A percentile compares a stretch with the other conserved stretches of the same genome.
These are phyloP conservation scores for Shiraia bambusicola DNA, from an alignment of 2,329 filamentous ascomycete genomes.

Conservation along the genomic window DNA sequence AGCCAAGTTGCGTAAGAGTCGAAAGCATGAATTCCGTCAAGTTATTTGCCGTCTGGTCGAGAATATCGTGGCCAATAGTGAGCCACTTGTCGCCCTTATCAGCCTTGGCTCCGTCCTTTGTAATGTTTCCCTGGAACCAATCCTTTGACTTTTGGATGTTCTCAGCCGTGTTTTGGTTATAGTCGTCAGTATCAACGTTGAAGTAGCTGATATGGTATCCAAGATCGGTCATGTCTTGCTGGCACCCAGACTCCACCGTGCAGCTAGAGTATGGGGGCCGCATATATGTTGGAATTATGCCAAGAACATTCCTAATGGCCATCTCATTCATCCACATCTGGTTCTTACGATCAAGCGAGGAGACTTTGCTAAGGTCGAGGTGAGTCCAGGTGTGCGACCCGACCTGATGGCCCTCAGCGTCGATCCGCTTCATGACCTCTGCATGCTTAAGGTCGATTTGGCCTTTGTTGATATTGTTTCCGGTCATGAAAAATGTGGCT, in stretches of 20 bases:
- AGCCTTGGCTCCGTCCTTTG: background rate
- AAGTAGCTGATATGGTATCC: constrained; percentile 61
- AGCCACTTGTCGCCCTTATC: constrained; percentile 34
- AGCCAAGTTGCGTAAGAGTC: constrained; percentile 36
- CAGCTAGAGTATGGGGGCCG: constrained; percentile 49
- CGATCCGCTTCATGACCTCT: constrained; percentile 55
- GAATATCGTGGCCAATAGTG: constrained; percentile 53
- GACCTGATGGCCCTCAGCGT: constrained; percentile 58
- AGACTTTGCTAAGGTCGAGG: constrained; percentile 46
- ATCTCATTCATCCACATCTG: constrained; percentile 54
- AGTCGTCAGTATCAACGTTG: constrained; percentile 61
- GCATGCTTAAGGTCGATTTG: constrained; percentile 54
- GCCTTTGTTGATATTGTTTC: constrained; percentile 56
- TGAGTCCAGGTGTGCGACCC: constrained; percentile 59
- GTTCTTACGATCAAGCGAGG: constrained; percentile 44
- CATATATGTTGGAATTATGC: constrained; percentile 56
- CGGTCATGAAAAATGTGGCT: constrained; percentile 66
- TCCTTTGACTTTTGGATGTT: constrained; percentile 16
- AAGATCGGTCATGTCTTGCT: constrained; percentile 41
- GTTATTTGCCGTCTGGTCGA: constrained; percentile 44
- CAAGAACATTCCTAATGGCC: constrained; percentile 54
- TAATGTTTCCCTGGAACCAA: constrained; percentile 11
- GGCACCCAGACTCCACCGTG: constrained; percentile 37
- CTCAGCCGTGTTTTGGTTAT: constrained; percentile 52
- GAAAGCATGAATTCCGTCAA: constrained; percentile 46